These are phyloP conservation scores for Saturnispora halmiae DNA, from an alignment of 805 yeast species.

Conservation along the genomic window DNA sequence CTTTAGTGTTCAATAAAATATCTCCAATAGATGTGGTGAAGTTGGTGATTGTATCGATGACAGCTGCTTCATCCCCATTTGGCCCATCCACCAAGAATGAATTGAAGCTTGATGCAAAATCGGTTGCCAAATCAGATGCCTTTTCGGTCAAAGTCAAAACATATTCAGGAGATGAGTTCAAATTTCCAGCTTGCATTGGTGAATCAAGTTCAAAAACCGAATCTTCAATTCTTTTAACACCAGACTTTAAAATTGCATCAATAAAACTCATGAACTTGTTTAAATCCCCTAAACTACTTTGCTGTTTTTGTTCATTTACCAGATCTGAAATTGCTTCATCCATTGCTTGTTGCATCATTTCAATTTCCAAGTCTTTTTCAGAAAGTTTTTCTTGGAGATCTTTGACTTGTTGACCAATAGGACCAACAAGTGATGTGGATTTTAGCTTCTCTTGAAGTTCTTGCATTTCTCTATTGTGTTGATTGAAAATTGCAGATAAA, in stretches of 20 bases:
- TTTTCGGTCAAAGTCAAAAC: slow-evolving; percentile 61
- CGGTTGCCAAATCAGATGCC: slow-evolving; percentile 62
- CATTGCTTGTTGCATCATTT: slow-evolving; percentile 69
- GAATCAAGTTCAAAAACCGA: slow-evolving; percentile 60
- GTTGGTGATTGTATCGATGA: slow-evolving; percentile 53
- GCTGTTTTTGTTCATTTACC: slow-evolving; percentile 38
- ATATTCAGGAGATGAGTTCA: slow-evolving; percentile 63
- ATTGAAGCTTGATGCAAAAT: slow-evolving; percentile 71
- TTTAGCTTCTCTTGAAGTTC: slow-evolving; percentile 35
- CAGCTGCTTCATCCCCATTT: slow-evolving; percentile 49
- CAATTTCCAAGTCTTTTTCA: slow-evolving; percentile 71
- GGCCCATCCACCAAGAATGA: slow-evolving; percentile 70
- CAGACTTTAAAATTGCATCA: slow-evolving; percentile 64
- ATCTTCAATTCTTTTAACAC: slow-evolving; percentile 66
- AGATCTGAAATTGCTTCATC: slow-evolving; percentile 60
- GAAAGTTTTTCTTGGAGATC: slow-evolving; percentile 39
- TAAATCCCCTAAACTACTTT: slow-evolving; percentile 24
- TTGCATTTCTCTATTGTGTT: slow-evolving; percentile 55
- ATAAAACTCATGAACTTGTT: slow-evolving; percentile 43
- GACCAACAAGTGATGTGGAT: slow-evolving; percentile 22
- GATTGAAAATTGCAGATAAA: slow-evolving; percentile 46
- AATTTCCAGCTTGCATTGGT: slow-evolving; percentile 76
- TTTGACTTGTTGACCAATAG: slow-evolving; percentile 15
- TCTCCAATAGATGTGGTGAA: slow-evolving; percentile 57
- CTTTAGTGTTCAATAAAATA: slow-evolving; percentile 58